Evolutionary conservation across 2,329 filamentous ascomycete species (phyloP).

Genomic region (Trichoderma simmonsii): DNA sequence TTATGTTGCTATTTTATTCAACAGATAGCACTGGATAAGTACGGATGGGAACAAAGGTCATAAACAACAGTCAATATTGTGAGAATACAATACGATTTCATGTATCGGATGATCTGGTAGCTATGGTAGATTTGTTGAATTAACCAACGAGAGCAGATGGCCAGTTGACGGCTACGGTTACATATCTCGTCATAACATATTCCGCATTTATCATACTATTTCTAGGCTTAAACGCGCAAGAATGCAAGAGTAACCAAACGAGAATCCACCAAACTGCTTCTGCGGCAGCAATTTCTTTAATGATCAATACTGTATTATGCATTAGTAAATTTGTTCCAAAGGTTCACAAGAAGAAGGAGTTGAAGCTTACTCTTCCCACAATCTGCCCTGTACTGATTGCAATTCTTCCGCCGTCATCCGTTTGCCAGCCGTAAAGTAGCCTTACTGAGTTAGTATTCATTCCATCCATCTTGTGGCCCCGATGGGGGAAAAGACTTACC

Average conservation of each 20-base stretch:
- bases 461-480: background rate
- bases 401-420: constrained; percentile 86
- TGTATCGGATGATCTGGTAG: background rate
- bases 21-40: background rate
- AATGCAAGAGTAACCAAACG: background rate
- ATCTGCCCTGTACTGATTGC: constrained; percentile 78
- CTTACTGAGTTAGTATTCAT: constrained; percentile 33
- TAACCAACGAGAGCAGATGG: background rate
- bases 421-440: constrained; percentile 82
- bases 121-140: background rate
- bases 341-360: background rate
- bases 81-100: background rate
- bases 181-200: background rate
- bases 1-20: background rate
- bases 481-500: constrained; percentile 53
- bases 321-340: constrained; percentile 22
- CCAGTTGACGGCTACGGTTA: background rate
- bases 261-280: background rate
- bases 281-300: constrained; percentile 23
- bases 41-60: background rate
- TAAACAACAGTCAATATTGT: background rate
- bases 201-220: background rate
- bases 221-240: background rate
- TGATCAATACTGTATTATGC: constrained; percentile 40
- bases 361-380: constrained; percentile 73